Evolutionary conservation across 495 filamentous ascomycete species (phyloP).

Genomic region (Haplographium delicatum): DNA sequence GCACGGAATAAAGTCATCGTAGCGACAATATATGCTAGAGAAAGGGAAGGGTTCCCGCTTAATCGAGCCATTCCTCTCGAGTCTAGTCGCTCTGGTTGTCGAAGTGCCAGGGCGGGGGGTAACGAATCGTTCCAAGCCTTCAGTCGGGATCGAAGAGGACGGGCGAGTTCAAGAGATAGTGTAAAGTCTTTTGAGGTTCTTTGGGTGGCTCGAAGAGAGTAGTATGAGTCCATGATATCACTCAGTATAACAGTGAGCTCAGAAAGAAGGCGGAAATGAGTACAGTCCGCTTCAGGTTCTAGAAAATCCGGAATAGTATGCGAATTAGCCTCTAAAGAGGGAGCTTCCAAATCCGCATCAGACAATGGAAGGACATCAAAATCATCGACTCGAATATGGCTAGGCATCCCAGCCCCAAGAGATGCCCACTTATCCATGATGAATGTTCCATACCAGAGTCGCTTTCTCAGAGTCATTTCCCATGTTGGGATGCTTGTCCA

Average conservation of each 20-base stretch:
- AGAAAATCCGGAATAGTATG: conserved; percentile 16
- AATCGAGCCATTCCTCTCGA: conserved; percentile 17
- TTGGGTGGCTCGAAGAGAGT: conserved; percentile 20
- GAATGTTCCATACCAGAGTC: conserved; percentile 25
- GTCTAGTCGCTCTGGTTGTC: conserved; percentile 17
- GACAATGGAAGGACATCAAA: conserved; percentile 21
- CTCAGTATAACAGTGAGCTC: conserved; percentile 25
- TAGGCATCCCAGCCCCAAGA: conserved; percentile 27
- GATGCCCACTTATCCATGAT: conserved; percentile 29
- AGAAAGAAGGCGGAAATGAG: conserved; percentile 23
- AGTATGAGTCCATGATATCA: conserved; percentile 27
- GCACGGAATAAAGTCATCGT: conserved; percentile 26
- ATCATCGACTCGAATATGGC: conserved; percentile 23
- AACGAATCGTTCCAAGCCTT: conserved; percentile 25
- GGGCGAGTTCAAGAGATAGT: conserved; percentile 22
- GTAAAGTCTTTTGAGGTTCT: conserved; percentile 23
- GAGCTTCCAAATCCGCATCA: conserved; percentile 19
- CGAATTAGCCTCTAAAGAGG: conserved; percentile 11
- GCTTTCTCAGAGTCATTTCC: conserved; percentile 23
- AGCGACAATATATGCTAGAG: conserved; percentile 25
- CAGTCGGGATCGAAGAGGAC: conserved; percentile 17
- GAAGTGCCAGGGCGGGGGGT: conserved; percentile 14
- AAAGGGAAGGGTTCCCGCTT: conserved; percentile 21
- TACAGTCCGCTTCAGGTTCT: conserved; percentile 17
- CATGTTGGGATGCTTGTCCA: conserved; percentile 23